Base-by-base conservation (phyloP, 2,329 filamentous ascomycete species). In the Beauveria rudraprayagi region DNA sequence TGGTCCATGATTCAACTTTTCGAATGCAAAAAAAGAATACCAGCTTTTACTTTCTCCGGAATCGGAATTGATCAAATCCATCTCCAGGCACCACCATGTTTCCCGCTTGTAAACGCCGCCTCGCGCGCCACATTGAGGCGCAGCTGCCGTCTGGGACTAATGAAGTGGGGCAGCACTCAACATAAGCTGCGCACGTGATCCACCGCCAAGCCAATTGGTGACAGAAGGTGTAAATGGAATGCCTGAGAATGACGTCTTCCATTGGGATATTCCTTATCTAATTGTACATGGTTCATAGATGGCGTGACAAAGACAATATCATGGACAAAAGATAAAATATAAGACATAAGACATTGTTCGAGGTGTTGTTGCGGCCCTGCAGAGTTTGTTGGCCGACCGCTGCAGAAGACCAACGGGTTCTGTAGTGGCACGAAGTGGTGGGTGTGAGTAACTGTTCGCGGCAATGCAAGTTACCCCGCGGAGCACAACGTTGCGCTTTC, bases 181-280 rank as follows among this genome's bases (percentile, higher is more conserved):
- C 28, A 51, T 16, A 14, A n/a, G 26, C 19, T 34, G 44, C 1
- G 53, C 60, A 61, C 60, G 60, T 61, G 60, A 61, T 28, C 47
- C 60, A 47, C 60, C 17, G 52, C 60, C 60, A 61, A 61, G 60
- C 46, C 26, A 4, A 24, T 40, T 57, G 43, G n/a, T 34, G 6
- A 17, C n/a, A 43, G 34, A 47, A 30, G 17, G 34, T 30, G 14
- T n/a, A 37, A 48, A 44, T n/a, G 5, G n/a, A 47, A 30, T 24
- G 46, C 8, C 34, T 51, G 41, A n/a, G 24, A 47, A 60, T 60
- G 57, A 59, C 56, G 56, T 59, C 56, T 59, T 52, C 9, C 17
- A 58, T 51, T 58, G 1, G 34, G 34, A 37, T 37, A 14, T 14
- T 37, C 34, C 34, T 14, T 37, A 37, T 37, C 34, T 37, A 37